Evolutionary conservation across 2,329 filamentous ascomycete genomes (phyloP), one percentile per base, ranked within the genome.

Genomic region (Alternaria sp.): DNA sequence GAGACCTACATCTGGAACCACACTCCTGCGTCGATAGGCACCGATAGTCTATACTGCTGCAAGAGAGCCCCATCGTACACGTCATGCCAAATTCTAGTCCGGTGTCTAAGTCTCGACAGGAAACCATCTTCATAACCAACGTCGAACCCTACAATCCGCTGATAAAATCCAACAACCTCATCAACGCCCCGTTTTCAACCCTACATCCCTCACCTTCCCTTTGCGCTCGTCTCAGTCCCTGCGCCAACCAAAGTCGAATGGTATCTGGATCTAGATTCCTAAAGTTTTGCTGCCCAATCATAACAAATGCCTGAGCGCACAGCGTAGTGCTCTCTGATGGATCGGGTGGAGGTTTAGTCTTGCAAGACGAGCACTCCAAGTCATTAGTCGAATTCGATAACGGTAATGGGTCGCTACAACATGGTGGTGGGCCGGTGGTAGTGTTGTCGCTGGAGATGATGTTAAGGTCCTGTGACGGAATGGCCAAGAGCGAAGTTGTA

Each of bases 231-330:
- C 75, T 34, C 52, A 73, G 68, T 6, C 76, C 76, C 58, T 74
- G 69, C 5, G 68, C 72, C 57, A 78, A 40, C 75, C 75, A 77
- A 53, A 70, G 18, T 18, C 75, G 60, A 8, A 78, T 75, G 49
- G 74, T 72, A 25, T 63, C 65, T 2, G 70, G 68, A 34, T 78
- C 74, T 14, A 78, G 55, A 18, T 71, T 72, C 1, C 74, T 64
- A 34, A 76, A 76, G 46, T 78, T 78, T 27, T 76, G 73, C 67
- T 78, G 74, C 36, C 69, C 60, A 6, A 78, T 78, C 52, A 78
- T 59, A 5, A 75, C 64, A 54, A 73, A 78, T 0, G 76, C 75
- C 38, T 76, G 72, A 2, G 73, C 74, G 52, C 75, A 78, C 9
- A 76, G 63, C 12, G 75, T 78, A 0, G 76, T 78, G 48, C 65